Conservation (phyloP, 164 flowering plant species). For the Litsea cubeba region DNA sequence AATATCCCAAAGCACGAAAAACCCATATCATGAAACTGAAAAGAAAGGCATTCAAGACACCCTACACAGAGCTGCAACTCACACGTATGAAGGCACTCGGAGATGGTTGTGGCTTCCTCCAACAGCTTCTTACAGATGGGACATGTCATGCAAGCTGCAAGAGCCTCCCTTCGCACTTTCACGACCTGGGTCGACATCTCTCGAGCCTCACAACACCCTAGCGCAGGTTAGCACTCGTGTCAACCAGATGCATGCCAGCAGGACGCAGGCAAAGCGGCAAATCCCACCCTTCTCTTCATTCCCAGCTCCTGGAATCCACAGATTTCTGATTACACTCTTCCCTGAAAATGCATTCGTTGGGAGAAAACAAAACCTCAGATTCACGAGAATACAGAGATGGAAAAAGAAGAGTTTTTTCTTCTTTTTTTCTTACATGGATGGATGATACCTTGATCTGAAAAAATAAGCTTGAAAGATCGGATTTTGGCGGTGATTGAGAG, state of each 20-base stretch:
- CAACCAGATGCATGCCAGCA: constrained; percentile 36
- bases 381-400: not conserved
- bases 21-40: constrained; percentile 19
- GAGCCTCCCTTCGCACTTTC: constrained; percentile 54
- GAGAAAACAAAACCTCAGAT: not conserved
- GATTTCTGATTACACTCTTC: constrained; percentile 29
- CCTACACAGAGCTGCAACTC: constrained; percentile 19
- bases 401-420: not conserved
- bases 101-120: constrained; percentile 83
- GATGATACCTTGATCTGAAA: constrained; percentile 17
- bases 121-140: constrained; percentile 75
- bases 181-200: constrained; percentile 59
- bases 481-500: constrained; percentile 13
- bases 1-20: not conserved
- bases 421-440: not conserved
- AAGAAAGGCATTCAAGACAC: not conserved
- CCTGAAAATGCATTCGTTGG: constrained; percentile 27
- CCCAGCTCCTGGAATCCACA: not conserved
- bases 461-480: not conserved
- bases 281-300: not conserved
- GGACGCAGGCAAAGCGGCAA: constrained; percentile 2
- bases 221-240: constrained; percentile 23
- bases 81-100: constrained; percentile 95
- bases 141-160: constrained; percentile 89
- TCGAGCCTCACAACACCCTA: constrained; percentile 9